Percentiles rank a stretch among this genome's conserved stretches.
Conservation (phyloP, 2,329 filamentous ascomycete species). For the Diatrype stigma region DNA sequence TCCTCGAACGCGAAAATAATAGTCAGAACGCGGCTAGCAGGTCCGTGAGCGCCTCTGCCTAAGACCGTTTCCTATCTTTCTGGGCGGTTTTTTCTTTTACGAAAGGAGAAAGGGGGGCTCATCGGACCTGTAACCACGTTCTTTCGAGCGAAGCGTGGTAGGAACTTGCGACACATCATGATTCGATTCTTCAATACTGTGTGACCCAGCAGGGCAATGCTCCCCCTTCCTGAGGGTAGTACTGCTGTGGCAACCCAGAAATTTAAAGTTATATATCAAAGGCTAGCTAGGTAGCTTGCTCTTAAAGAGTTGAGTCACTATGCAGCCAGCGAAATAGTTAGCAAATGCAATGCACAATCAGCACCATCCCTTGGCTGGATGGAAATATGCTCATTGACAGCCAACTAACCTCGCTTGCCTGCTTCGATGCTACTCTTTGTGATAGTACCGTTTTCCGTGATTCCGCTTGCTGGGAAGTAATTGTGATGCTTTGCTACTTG, state of each 20-base stretch:
- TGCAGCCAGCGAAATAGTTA: not conserved
- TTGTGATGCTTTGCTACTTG: too few relatives aligned
- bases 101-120: slow-evolving; percentile 21
- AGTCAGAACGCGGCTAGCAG: slow-evolving; percentile 14
- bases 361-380: slow-evolving; percentile 22
- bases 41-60: slow-evolving; percentile 30
- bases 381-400: slow-evolving; percentile 26
- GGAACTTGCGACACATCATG: slow-evolving; percentile 8
- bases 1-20: slow-evolving; percentile 51
- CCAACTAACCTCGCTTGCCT: not conserved
- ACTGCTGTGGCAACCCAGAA: not conserved
- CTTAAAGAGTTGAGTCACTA: not conserved
- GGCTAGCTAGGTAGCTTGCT: not conserved
- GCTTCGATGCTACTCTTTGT: not conserved
- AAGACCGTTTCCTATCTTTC: slow-evolving; percentile 8
- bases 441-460: not conserved
- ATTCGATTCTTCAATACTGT: slow-evolving; percentile 20
- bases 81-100: not conserved
- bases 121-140: slow-evolving; percentile 28
- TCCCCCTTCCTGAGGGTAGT: not conserved
- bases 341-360: slow-evolving; percentile 25
- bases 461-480: too few relatives aligned
- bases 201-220: not conserved
- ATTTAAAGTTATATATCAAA: slow-evolving; percentile 16
- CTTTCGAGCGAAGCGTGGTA: slow-evolving; percentile 26